Conservation (phyloP, 1,284 basidiomycete species). For the Cutaneotrichosporon cyanovorans region DNA sequence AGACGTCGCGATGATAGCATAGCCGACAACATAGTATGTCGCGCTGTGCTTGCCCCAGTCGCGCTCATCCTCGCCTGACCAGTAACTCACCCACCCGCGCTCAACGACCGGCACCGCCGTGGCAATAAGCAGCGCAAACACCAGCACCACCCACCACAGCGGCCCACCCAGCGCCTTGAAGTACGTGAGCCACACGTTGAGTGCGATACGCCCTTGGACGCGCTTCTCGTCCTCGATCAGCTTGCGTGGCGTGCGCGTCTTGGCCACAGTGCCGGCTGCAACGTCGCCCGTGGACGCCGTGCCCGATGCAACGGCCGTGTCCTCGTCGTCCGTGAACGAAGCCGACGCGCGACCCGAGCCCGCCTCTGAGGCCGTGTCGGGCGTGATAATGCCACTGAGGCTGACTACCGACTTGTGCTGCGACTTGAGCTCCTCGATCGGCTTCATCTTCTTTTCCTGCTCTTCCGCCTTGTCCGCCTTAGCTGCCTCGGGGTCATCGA, state of each 20-base stretch:
- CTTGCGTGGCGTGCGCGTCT: constrained; percentile 62
- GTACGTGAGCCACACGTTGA: constrained; percentile 74
- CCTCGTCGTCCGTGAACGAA: constrained; percentile 21
- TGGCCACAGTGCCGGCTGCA: constrained; percentile 43
- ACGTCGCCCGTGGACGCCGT: constrained; percentile 28
- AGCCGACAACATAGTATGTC: constrained; percentile 67
- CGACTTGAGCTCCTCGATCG: constrained; percentile 29
- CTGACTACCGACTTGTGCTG: constrained; percentile 31
- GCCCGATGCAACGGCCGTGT: constrained; percentile 14
- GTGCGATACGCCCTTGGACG: constrained; percentile 69
- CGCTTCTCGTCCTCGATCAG: constrained; percentile 84
- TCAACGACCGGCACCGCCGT: constrained; percentile 69
- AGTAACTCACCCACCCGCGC: constrained; percentile 68
- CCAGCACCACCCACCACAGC: constrained; percentile 60
- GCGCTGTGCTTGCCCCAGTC: constrained; percentile 48
- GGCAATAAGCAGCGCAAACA: constrained; percentile 54
- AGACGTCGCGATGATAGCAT: constrained; percentile 51
- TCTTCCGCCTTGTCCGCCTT: constrained; percentile 48
- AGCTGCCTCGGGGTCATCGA: constrained; percentile 49
- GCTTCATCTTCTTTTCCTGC: too few relatives aligned
- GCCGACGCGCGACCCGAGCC: constrained; percentile 34
- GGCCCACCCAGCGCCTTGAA: constrained; percentile 47
- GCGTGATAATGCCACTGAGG: constrained; percentile 18
- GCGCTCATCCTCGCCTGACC: constrained; percentile 30
- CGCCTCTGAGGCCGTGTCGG: constrained; percentile 38